phyloP scores from a whole-genome alignment of 805 yeast species.

The Saturnispora quitensis region DNA sequence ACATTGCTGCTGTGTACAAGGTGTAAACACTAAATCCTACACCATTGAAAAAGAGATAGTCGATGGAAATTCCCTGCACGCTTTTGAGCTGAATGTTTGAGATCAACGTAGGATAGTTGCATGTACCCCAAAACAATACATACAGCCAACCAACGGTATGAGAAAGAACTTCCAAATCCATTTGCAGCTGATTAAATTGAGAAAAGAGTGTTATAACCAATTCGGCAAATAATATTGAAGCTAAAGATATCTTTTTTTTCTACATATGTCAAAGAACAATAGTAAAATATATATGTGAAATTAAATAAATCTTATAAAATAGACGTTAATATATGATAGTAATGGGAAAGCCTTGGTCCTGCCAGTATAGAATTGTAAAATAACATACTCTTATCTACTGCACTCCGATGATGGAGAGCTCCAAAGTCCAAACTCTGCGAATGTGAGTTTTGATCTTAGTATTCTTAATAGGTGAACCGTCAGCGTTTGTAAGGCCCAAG shows the following conservation, averaged over 20 bases:
- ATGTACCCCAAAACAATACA: conserved; percentile 25
- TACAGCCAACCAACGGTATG: conserved; percentile 24
- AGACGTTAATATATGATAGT: neutral
- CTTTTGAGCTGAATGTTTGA: conserved; percentile 25
- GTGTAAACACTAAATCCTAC: conserved; percentile 27
- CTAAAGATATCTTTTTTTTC: neutral
- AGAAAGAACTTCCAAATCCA: conserved; percentile 5
- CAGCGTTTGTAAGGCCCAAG: conserved; percentile 18
- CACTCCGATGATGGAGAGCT: conserved; percentile 81
- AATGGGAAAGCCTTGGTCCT: neutral
- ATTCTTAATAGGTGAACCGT: conserved; percentile 25
- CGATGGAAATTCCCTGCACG: conserved; percentile 29
- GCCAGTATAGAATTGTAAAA: neutral
- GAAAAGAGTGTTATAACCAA: neutral
- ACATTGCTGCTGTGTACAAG: conserved; percentile 21
- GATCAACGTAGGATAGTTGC: conserved; percentile 27
- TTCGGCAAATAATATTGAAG: neutral
- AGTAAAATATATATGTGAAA: neutral
- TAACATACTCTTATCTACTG: conserved; percentile 28
- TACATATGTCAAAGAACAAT: neutral
- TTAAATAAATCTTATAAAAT: neutral
- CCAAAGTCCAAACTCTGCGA: conserved; percentile 95
- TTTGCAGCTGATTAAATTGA: neutral
- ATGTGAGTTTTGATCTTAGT: conserved; percentile 63
- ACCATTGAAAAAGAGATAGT: conserved; percentile 27